These are phyloP conservation scores for Colletotrichum sp. DNA, from an alignment of 2,329 filamentous ascomycete species.

Conservation along the genomic window DNA sequence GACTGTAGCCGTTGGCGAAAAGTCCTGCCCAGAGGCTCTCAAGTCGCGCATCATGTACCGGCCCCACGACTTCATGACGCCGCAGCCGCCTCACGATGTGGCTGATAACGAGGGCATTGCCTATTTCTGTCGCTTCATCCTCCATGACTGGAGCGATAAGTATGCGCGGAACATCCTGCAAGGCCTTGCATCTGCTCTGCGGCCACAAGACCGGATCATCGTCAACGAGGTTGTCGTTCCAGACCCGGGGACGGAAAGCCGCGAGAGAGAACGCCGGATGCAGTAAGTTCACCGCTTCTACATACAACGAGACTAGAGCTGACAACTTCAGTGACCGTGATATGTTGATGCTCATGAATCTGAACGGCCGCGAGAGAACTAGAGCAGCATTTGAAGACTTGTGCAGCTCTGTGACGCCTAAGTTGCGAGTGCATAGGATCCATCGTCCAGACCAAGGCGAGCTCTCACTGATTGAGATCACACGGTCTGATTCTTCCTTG, in stretches of 20 bases:
- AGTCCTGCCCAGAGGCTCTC: background rate
- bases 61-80: slow-evolving; percentile 29
- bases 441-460: background rate
- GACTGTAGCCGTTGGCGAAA: slow-evolving; percentile 17
- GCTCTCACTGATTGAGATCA: background rate
- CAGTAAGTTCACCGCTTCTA: background rate
- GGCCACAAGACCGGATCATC: background rate
- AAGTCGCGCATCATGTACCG: slow-evolving; percentile 22
- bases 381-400: background rate
- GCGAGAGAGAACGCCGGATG: background rate
- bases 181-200: background rate
- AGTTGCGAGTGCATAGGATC: background rate
- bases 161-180: slow-evolving; percentile 37
- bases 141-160: slow-evolving; percentile 55
- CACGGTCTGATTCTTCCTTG: background rate
- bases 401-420: background rate
- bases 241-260: background rate
- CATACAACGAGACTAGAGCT: background rate
- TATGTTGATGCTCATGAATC: slow-evolving; percentile 1
- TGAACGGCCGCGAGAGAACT: background rate
- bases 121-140: slow-evolving; percentile 53
- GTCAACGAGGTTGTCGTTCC: slow-evolving; percentile 1
- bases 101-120: background rate
- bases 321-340: background rate
- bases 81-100: slow-evolving; percentile 31